Conservation (phyloP, 352 stramenopile species). For the Phytophthora pini region DNA sequence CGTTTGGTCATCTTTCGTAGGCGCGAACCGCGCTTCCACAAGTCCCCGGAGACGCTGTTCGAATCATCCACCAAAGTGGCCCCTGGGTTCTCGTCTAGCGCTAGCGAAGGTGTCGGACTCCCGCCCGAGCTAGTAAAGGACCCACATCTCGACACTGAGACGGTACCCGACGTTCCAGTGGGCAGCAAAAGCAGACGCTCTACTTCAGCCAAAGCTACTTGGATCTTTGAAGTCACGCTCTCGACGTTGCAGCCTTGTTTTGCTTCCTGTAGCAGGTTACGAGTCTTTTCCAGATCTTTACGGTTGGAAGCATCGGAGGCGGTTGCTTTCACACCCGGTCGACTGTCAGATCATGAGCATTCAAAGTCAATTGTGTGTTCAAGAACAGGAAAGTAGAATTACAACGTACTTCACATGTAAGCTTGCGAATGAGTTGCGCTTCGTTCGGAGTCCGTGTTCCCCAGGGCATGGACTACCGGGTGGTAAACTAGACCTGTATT, state of each 20-base stretch:
- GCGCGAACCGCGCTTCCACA: conserved; percentile 82
- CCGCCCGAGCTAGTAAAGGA: conserved; percentile 27
- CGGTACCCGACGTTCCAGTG: conserved; percentile 5
- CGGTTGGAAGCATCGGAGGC: conserved; percentile 34
- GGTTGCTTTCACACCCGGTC: conserved; percentile 37
- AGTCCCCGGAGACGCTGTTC: conserved; percentile 55
- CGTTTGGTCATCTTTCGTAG: conserved; percentile 90
- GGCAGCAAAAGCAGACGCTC: conserved; percentile 40
- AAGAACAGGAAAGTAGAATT: background rate
- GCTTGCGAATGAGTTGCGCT: conserved; percentile 59
- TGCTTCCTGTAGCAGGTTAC: conserved; percentile 56
- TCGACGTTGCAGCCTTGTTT: conserved; percentile 51
- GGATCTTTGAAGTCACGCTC: conserved; percentile 52
- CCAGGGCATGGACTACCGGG: conserved; percentile 12
- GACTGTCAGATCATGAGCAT: conserved; percentile 29
- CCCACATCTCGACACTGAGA: conserved; percentile 8
- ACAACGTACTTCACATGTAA: conserved; percentile 57
- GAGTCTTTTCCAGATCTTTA: conserved; percentile 66
- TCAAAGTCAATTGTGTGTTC: conserved; percentile 3
- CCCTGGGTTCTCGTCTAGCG: conserved; percentile 33
- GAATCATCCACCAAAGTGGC: conserved; percentile 42
- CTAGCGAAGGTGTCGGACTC: conserved; percentile 31
- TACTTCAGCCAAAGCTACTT: conserved; percentile 50
- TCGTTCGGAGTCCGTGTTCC: conserved; percentile 29
- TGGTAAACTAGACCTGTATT: conserved; percentile 15